Percentiles rank a stretch among this genome's conserved stretches.
Conservation (phyloP, 805 yeast species). For the Lipomyces mesembrius region DNA sequence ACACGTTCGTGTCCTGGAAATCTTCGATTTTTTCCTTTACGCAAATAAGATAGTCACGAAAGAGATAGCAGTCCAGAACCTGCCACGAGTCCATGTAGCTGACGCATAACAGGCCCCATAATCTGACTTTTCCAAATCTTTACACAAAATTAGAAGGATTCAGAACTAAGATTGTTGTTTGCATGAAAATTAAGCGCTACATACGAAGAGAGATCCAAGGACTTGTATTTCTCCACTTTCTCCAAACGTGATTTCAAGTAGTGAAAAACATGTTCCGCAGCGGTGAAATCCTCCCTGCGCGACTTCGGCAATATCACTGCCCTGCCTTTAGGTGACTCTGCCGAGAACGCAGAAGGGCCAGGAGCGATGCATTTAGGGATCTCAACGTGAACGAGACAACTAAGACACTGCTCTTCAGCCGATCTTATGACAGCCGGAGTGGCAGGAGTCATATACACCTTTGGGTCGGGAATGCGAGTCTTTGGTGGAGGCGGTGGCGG, state of each 20-base stretch:
- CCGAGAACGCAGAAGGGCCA: neutral
- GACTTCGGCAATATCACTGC: neutral
- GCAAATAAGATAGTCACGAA: slow-evolving; percentile 24
- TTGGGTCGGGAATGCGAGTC: slow-evolving; percentile 23
- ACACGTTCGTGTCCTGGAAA: neutral
- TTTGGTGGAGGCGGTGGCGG: slow-evolving; percentile 8
- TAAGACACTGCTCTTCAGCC: slow-evolving; percentile 17
- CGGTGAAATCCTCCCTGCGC: neutral
- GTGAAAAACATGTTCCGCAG: slow-evolving; percentile 16
- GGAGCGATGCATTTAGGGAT: slow-evolving; percentile 7
- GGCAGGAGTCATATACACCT: slow-evolving; percentile 16
- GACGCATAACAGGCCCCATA: slow-evolving; percentile 20
- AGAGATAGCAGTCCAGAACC: slow-evolving; percentile 26
- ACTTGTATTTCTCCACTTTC: slow-evolving; percentile 7
- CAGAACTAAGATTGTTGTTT: neutral
- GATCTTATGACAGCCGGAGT: slow-evolving; percentile 16
- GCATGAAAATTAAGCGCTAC: neutral
- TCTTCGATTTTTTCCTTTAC: slow-evolving; percentile 14
- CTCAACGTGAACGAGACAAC: slow-evolving; percentile 21
- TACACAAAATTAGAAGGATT: neutral
- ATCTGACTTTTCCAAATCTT: slow-evolving; percentile 17
- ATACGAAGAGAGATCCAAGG: slow-evolving; percentile 5
- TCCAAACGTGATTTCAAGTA: slow-evolving; percentile 7
- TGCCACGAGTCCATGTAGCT: slow-evolving; percentile 8
- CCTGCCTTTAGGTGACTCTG: neutral